Conservation (phyloP, 345 rosid genomes). For the Salix viminalis region DNA sequence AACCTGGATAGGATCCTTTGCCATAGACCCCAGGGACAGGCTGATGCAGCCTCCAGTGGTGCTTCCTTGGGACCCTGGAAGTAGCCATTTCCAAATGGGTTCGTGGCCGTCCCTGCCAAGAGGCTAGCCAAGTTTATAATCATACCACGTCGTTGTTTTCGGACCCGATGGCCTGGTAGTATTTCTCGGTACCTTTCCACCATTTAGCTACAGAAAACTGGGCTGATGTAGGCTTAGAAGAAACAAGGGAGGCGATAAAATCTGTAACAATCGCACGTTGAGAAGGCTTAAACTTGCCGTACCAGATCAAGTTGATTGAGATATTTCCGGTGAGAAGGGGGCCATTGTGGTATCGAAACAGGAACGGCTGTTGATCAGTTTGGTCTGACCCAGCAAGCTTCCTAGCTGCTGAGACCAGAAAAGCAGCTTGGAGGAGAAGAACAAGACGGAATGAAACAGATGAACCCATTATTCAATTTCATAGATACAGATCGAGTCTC, state of each 20-base stretch:
- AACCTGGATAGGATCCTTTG: constrained; percentile 23
- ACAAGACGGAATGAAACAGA: not conserved
- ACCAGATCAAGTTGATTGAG: constrained; percentile 14
- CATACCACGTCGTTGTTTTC: constrained; percentile 18
- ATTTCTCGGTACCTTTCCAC: constrained; percentile 15
- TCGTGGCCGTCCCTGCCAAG: constrained; percentile 20
- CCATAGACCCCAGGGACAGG: constrained; percentile 16
- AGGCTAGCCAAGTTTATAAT: constrained; percentile 17
- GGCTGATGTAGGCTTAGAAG: not conserved
- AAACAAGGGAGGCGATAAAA: constrained; percentile 11
- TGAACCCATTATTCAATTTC: not conserved
- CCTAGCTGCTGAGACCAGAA: constrained; percentile 7
- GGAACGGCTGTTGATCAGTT: not conserved
- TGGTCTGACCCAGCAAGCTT: not conserved
- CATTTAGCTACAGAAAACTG: constrained; percentile 12
- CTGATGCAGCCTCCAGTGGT: constrained; percentile 19
- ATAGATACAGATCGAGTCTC: too few species aligned
- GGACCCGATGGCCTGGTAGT: constrained; percentile 1
- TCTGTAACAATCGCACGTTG: constrained; percentile 20
- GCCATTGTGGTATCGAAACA: constrained; percentile 14
- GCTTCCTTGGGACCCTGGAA: constrained; percentile 22
- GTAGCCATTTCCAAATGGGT: constrained; percentile 23
- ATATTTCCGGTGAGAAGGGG: constrained; percentile 9
- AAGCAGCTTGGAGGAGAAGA: not conserved
- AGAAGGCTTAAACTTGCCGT: constrained; percentile 15